Evolutionary conservation across 176 grass and related monocot species (phyloP), one percentile per base, ranked within the genome.

Genomic region (Paspalum notatum): DNA sequence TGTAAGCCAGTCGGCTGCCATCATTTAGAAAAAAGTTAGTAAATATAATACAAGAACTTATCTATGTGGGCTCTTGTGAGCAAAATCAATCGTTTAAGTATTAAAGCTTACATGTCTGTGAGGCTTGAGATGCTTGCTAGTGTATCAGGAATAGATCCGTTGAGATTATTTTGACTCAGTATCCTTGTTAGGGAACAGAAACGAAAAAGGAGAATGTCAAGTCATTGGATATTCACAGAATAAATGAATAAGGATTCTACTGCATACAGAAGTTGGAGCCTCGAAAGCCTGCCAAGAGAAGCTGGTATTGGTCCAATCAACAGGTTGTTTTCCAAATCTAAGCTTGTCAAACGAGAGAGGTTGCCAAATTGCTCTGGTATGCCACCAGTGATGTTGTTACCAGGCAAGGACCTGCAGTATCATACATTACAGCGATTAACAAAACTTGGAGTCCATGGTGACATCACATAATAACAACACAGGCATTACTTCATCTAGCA

Each of bases 121-220:
- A 98, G 88, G 86, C 59, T 91, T 85, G 85, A 84, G 50, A 98
- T 89, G 66, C 59, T 81, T 72, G 90, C 89, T 57, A 98, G 15
- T 7, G 90, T 89, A 65, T 84, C 76, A 74, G 95, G 90, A 76
- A 98, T 84, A 71, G 77, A 83, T 85, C 95, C 95, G 77, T 41
- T 89, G 32, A 98, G 84, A 84, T 81, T 85, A 80, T 98, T 98
- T 79, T 90, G 83, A 73, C 92, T 98, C 76, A 98, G 89, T 85
- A 92, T 92, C 85, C 95, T 98, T 83, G 40, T 78, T 79, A 87
- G 48, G 40, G 74, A 75, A 76, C 32, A 69, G 14, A 77, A 71
- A 71, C 15, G 2, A 13, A 80, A 76, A n/a, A 51, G 16, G 51
- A 2, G 60, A 46, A 53, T 50, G 70, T 76, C 56, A 80, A 52